Percentiles rank a stretch among this genome's conserved stretches.
Conservation (phyloP, 2,329 filamentous ascomycete genomes). For the Pseudocercospora crystallina region DNA sequence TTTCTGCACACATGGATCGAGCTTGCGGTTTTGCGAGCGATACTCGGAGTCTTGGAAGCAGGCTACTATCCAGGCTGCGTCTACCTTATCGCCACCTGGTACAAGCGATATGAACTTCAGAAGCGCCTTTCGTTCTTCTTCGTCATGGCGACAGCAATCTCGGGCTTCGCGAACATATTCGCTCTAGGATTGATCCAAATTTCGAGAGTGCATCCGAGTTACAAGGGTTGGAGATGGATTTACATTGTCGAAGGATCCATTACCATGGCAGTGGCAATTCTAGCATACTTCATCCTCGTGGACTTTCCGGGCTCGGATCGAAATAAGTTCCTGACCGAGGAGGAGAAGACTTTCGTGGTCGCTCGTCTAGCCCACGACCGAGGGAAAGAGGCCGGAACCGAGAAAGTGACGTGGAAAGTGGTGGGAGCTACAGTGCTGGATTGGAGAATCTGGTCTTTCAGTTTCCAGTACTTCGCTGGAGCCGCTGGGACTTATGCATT, state of each 20-base stretch:
- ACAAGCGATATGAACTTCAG: constrained; percentile 18
- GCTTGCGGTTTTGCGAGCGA: constrained; percentile 4
- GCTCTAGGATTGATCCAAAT: constrained; percentile 13
- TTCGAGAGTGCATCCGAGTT: neutral
- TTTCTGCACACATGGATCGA: constrained; percentile 5
- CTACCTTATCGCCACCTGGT: constrained; percentile 19
- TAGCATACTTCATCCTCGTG: constrained; percentile 61
- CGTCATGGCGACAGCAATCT: constrained; percentile 6
- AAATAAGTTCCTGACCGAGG: constrained; percentile 14
- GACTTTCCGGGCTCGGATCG: constrained; percentile 55
- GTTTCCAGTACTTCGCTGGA: constrained; percentile 15
- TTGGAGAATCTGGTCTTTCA: constrained; percentile 12
- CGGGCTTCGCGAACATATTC: constrained; percentile 17
- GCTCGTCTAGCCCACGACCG: constrained; percentile 10
- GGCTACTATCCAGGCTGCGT: constrained; percentile 27
- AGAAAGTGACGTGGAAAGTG: constrained; percentile 7
- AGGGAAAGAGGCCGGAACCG: constrained; percentile 4
- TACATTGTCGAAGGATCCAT: constrained; percentile 70
- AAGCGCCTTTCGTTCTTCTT: constrained; percentile 17
- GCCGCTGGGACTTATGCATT: constrained; percentile 70
- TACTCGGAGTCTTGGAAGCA: constrained; percentile 11
- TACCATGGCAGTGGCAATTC: constrained; percentile 60
- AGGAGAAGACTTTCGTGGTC: constrained; percentile 15
- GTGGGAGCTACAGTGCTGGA: neutral
- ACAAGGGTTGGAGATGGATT: constrained; percentile 33